Evolutionary conservation across 495 filamentous ascomycete genomes (phyloP), one percentile per base, ranked within the genome.

Genomic region (Neurospora sp.): DNA sequence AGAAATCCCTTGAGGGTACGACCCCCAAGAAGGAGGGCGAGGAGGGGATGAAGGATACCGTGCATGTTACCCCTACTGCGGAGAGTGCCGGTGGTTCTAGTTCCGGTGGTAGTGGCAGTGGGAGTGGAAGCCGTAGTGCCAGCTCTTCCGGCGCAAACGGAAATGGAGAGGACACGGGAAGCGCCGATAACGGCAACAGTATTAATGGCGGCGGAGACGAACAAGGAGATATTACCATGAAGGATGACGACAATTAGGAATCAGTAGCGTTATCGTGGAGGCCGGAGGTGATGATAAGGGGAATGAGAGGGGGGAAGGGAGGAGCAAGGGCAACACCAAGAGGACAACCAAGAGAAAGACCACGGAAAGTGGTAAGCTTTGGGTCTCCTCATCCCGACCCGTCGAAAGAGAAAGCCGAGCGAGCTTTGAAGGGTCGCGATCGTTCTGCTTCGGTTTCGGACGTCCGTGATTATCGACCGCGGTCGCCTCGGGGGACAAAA

Each of bases 1-100:
- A 80, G 70, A 75, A 78, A 9, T 74, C 73, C 41, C 74, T 77
- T 8, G 71, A 73, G 8, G 65, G 75, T 16, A 22, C 44, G 9
- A 72, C 79, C 5, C 68, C 76, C 22, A 74, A 74, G 45, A 76
- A 73, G n/a, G 74, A 76, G 8, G 68, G 40, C 2, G 72, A 69
- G 10, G 53, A 42, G 42, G 68, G 8, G 3, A 61, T 70, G 53
- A 44, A 69, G 41, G 69, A 76, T 8, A 35, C 59, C 12, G 68
- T 42, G 4, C 72, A 75, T n/a, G 69, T 70, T 17, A 70, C 73
- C 3, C 53, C 48, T 53, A 16, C 39, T 1, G 48, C 8, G 45
- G 53, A 35, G 53, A 35, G 12, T 1, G 53, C 53, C 6, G 27
- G 2, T 3, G 53, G 14, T 61, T 35, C 12, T 0, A 35, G 22